Conservation (phyloP, 176 grass and related monocot genomes). For the Zea luxurians region DNA sequence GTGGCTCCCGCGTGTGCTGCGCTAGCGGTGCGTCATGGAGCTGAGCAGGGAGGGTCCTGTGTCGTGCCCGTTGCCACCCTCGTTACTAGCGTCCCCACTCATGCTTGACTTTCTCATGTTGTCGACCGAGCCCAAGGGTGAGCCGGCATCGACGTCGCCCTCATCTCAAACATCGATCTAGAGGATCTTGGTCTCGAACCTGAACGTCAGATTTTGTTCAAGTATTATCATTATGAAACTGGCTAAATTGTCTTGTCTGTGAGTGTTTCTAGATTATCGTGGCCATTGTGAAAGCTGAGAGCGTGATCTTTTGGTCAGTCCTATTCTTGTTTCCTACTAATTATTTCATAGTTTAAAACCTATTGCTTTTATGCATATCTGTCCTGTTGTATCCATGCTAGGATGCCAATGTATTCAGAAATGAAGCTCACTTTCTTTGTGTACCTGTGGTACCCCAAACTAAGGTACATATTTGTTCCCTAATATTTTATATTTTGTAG, state of each 20-base stretch:
- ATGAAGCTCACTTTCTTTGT: slow-evolving; percentile 92
- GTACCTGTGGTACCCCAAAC: slow-evolving; percentile 95
- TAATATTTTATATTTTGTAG: neutral
- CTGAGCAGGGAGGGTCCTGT: too few species aligned
- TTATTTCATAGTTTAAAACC: slow-evolving; percentile 17
- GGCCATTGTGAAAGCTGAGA: slow-evolving; percentile 67
- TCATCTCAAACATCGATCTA: too few species aligned
- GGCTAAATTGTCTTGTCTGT: slow-evolving; percentile 33
- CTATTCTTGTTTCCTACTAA: slow-evolving; percentile 22
- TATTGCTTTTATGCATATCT: slow-evolving; percentile 11
- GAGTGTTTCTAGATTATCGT: slow-evolving; percentile 78
- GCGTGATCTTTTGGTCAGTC: slow-evolving; percentile 70
- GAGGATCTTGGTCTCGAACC: too few species aligned
- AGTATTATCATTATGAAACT: neutral
- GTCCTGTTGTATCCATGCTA: slow-evolving; percentile 27
- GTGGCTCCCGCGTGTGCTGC: too few species aligned
- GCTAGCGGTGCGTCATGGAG: too few species aligned
- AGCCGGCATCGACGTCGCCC: too few species aligned
- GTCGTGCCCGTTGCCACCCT: too few species aligned
- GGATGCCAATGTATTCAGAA: slow-evolving; percentile 97
- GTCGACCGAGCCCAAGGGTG: too few species aligned
- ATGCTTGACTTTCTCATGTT: too few species aligned
- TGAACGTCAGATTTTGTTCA: neutral
- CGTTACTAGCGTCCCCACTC: too few species aligned
- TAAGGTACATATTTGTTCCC: slow-evolving; percentile 50